Base-by-base conservation (phyloP, 2,329 filamentous ascomycete species). In the Verticillium isaacii region DNA sequence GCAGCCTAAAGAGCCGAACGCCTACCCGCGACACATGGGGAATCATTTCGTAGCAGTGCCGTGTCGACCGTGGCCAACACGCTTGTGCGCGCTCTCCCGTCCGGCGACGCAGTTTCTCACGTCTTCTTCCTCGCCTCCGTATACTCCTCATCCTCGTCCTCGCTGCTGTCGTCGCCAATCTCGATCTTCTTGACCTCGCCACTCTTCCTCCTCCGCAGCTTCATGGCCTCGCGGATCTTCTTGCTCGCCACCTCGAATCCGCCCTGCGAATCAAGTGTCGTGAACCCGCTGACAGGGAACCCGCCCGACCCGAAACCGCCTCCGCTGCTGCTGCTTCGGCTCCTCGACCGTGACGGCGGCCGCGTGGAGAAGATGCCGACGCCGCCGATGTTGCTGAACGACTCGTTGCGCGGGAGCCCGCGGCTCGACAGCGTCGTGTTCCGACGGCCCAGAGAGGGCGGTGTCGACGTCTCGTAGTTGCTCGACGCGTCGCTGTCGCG, bases 291-390 rank as follows among this genome's bases (percentile, higher is more conserved):
- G 64, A 94, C 76, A 1, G 86, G 85, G 70, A 91, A 89, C 0
- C 83, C 85, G 3, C 79, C 78, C 19, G 82, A 84, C 3, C 87
- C 85, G 61, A 87, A 80, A 0, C 85, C 82, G 32, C 86, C 85
- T 50, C 87, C 86, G 64, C 83, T 85, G 64, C 88, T 91, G 73
- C 89, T 86, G 68, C 86, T 91, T 58, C 89, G 83, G 66, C 85
- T 89, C 61, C 88, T 84, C 59, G 85, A 89, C n/a, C 92, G 88
- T 59, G 91, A 96, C n/a, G 89, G 84, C 5, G 93, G 93, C 34
- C 91, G 84, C 17, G 92, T 95, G 2, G 93, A 92, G 78, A 98
- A 99, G 77, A 99, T 89, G 64, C 90, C 91, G 67, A 97, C 89
- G 57, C 85, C 87, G 14, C 91, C 90, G 66, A 98, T 89, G 74